These are phyloP conservation scores for Chionographis japonica DNA, from an alignment of 106 monocot species.

Conservation along the genomic window DNA sequence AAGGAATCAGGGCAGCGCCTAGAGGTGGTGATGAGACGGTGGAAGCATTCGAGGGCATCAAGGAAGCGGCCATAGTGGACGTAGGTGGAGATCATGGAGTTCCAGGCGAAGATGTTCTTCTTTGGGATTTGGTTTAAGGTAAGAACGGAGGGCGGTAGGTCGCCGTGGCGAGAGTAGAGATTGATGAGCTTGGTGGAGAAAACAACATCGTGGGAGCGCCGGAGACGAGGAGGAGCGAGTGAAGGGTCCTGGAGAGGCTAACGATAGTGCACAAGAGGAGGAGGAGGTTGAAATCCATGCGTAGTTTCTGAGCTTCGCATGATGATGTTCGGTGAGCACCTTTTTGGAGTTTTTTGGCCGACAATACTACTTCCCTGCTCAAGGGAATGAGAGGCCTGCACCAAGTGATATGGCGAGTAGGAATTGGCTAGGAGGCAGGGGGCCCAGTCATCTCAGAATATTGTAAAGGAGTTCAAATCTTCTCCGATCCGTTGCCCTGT, in stretches of 20 bases:
- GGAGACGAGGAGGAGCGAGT: conserved; percentile 49
- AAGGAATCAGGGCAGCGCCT: conserved; percentile 31
- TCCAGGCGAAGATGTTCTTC: conserved; percentile 38
- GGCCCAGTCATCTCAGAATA: too few species aligned
- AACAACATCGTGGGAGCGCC: conserved; percentile 22
- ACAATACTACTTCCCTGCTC: too few species aligned
- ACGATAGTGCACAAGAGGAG: conserved; percentile 27
- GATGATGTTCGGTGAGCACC: background rate
- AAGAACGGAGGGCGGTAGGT: conserved; percentile 31
- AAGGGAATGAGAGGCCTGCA: too few species aligned
- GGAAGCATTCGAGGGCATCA: conserved; percentile 29
- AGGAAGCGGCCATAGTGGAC: conserved; percentile 18
- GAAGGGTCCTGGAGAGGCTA: conserved; percentile 23
- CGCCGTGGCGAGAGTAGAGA: conserved; percentile 55
- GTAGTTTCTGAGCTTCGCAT: background rate
- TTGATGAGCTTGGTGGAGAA: conserved; percentile 43
- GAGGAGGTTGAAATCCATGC: conserved; percentile 27
- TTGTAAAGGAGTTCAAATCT: too few species aligned
- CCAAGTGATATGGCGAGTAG: too few species aligned
- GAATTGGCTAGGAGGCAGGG: too few species aligned
- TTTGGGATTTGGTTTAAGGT: conserved; percentile 22
- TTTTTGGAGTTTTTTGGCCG: too few species aligned
- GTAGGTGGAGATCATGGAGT: conserved; percentile 45
- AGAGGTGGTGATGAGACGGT: conserved; percentile 18
- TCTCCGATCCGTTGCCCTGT: too few species aligned